Evolutionary conservation across 306 rosid species (phyloP).

Genomic region (Herpetospermum pedunculosum): DNA sequence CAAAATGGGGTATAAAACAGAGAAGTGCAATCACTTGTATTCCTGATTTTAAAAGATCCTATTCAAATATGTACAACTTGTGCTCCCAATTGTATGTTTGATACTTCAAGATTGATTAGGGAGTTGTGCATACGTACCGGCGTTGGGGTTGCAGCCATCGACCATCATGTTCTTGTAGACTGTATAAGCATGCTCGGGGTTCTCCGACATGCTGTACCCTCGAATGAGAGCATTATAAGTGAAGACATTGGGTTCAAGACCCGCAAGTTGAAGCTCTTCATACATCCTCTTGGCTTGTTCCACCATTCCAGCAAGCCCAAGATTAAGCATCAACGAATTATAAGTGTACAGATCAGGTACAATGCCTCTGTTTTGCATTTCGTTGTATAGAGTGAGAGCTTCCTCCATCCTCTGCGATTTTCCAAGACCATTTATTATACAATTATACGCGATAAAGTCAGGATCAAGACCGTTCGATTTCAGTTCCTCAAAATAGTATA

Average conservation of each 20-base stretch:
- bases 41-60: background rate
- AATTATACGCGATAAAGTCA: slow-evolving; percentile 58
- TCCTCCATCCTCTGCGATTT: slow-evolving; percentile 52
- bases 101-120: slow-evolving; percentile 39
- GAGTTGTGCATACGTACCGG: slow-evolving; percentile 67
- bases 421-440: slow-evolving; percentile 76
- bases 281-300: slow-evolving; percentile 63
- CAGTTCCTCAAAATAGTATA: slow-evolving; percentile 61
- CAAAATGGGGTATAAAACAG: background rate
- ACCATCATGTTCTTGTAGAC: slow-evolving; percentile 82
- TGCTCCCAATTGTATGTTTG: background rate
- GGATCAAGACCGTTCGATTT: slow-evolving; percentile 71
- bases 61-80: background rate
- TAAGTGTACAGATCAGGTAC: slow-evolving; percentile 76
- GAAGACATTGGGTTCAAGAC: slow-evolving; percentile 84
- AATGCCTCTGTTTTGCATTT: slow-evolving; percentile 60
- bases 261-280: slow-evolving; percentile 56
- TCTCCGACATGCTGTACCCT: slow-evolving; percentile 56
- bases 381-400: slow-evolving; percentile 57
- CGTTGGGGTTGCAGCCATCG: slow-evolving; percentile 73
- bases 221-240: slow-evolving; percentile 93
- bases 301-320: slow-evolving; percentile 76
- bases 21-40: background rate
- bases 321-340: slow-evolving; percentile 65
- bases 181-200: slow-evolving; percentile 61